These are phyloP conservation scores for Zymoseptoria brevis DNA, from an alignment of 2,329 filamentous ascomycete genomes.

Conservation along the genomic window DNA sequence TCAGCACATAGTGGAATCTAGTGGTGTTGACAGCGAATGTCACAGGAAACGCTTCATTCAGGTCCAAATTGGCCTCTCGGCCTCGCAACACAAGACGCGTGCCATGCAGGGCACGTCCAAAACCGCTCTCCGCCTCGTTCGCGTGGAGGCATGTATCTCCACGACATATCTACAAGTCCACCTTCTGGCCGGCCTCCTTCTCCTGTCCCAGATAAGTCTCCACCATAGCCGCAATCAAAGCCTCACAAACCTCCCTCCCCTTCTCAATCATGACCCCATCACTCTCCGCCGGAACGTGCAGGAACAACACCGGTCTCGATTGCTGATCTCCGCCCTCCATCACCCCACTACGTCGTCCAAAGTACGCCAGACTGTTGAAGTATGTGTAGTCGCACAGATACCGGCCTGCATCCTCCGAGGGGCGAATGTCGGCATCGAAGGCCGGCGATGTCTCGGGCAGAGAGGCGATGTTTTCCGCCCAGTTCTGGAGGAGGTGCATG, in stretches of 20 bases:
- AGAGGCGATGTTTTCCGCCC: conserved; percentile 21
- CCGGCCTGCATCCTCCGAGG: conserved; percentile 36
- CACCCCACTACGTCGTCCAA: conserved; percentile 17
- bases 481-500: conserved; percentile 25
- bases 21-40: too few relatives aligned
- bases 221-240: conserved; percentile 31
- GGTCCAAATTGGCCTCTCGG: too few relatives aligned
- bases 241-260: conserved; percentile 25
- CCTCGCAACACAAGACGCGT: too few relatives aligned
- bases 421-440: conserved; percentile 24
- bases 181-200: neutral
- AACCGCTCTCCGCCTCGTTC: neutral
- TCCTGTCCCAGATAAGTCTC: conserved; percentile 20
- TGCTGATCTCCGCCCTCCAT: conserved; percentile 13
- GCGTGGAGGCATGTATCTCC: neutral
- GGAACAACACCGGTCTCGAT: conserved; percentile 32
- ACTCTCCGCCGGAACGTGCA: conserved; percentile 36
- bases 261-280: conserved; percentile 26
- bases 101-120: too few relatives aligned
- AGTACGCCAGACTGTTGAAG: conserved; percentile 33
- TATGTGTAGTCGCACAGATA: conserved; percentile 42
- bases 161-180: neutral
- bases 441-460: conserved; percentile 22
- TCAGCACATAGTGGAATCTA: too few relatives aligned
- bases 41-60: too few relatives aligned